Conservation (phyloP, 768 basidiomycete species). For the Coprinopsis marcescibilis region DNA sequence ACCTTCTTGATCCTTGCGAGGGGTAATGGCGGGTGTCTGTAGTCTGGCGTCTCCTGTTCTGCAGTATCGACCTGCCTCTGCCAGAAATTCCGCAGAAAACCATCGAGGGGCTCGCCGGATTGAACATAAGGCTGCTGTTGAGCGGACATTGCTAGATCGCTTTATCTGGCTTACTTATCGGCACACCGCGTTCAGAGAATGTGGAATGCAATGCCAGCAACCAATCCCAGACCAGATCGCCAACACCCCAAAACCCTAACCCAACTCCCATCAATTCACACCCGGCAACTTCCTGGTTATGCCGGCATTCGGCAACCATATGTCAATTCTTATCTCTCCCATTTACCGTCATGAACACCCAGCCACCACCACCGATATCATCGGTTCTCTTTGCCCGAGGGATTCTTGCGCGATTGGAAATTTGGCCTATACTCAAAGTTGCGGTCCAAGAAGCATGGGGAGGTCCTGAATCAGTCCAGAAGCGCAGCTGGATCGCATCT, state of each 20-base stretch:
- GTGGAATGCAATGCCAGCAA: neutral
- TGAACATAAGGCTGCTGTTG: slow-evolving; percentile 60
- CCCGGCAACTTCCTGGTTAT: neutral
- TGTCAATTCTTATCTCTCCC: neutral
- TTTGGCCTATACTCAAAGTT: slow-evolving; percentile 83
- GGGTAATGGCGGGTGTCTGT: slow-evolving; percentile 82
- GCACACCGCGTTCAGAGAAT: neutral
- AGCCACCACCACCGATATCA: slow-evolving; percentile 32
- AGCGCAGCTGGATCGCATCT: slow-evolving; percentile 82
- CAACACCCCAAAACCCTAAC: slow-evolving; percentile 10
- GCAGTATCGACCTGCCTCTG: slow-evolving; percentile 81
- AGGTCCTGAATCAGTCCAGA: slow-evolving; percentile 60
- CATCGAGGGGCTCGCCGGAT: slow-evolving; percentile 79
- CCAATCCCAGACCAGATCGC: neutral
- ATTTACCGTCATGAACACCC: neutral
- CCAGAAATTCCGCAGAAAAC: slow-evolving; percentile 87
- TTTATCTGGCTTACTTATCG: neutral
- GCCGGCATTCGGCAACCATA: neutral
- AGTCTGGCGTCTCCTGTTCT: slow-evolving; percentile 85
- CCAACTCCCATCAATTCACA: neutral
- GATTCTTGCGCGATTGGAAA: slow-evolving; percentile 69
- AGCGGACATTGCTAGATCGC: slow-evolving; percentile 6
- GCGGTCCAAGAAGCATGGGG: slow-evolving; percentile 88
- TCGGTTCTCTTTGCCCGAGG: slow-evolving; percentile 82
- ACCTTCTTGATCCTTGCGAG: slow-evolving; percentile 98